These are phyloP conservation scores for Colletotrichum sp. DNA, from an alignment of 2,329 filamentous ascomycete genomes.

Conservation along the genomic window DNA sequence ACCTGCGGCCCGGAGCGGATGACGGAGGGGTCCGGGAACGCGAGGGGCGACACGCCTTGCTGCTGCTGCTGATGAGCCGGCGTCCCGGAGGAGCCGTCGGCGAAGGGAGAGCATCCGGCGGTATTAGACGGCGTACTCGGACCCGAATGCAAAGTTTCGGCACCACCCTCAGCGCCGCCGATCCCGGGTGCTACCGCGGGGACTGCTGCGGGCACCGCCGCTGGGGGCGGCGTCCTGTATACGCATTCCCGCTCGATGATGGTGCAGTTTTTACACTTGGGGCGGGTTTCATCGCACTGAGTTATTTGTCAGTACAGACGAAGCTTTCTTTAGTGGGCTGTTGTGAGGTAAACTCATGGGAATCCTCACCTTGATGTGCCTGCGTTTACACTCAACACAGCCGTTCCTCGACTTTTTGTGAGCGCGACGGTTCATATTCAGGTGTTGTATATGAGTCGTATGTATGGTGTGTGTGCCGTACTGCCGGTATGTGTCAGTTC, in stretches of 20 bases:
- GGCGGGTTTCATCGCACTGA: conserved; percentile 32
- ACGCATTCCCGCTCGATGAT: conserved; percentile 30
- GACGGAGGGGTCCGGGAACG: not conserved
- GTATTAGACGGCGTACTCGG: not conserved
- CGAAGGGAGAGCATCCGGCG: not conserved
- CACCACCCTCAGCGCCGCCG: not conserved
- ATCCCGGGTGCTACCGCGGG: not conserved
- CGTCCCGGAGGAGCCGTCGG: not conserved
- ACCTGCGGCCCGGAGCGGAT: conserved; percentile 17
- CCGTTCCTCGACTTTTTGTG: conserved; percentile 37
- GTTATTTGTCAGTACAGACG: not conserved
- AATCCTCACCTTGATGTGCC: conserved; percentile 33
- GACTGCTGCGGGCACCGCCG: not conserved
- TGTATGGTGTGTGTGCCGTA: not conserved
- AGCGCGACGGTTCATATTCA: not conserved
- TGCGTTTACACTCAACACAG: conserved; percentile 34
- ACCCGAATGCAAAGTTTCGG: not conserved
- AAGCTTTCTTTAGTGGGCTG: too few species aligned
- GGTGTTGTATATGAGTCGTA: not conserved
- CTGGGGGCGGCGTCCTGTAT: conserved; percentile 20
- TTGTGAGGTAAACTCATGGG: not conserved
- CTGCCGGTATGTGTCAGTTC: not conserved
- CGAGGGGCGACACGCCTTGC: not conserved
- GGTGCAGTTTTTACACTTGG: conserved; percentile 29
- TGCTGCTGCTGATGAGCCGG: not conserved